Evolutionary conservation across 202 grass and related monocot species (phyloP), one percentile per base, ranked within the genome.

Genomic region (Saccharum hybrid): DNA sequence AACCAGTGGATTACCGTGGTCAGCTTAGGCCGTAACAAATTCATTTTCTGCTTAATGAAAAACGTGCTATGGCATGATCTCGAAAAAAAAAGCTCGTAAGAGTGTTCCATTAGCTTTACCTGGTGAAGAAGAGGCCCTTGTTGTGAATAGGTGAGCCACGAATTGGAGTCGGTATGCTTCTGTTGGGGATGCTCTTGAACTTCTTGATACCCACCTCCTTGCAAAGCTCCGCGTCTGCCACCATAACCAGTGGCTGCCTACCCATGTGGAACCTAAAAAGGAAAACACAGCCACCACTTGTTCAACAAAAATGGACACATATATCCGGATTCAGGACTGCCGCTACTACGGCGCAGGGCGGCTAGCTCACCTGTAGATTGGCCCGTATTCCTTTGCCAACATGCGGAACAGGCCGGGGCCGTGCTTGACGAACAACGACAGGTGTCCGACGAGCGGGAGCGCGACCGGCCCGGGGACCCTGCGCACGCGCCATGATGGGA

Each of bases 151-250:
- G 46, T 2, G 74, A 83, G 8, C 69, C 12, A 4, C 37, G 8
- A 4, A 82, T 72, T 0, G 89, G 81, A 2, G 59, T 34, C 10
- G 76, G 81, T 23, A 78, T 15, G 78, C 89, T 91, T 39, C 82
- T 49, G 22, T 91, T 91, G 0, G 66, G 26, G 4, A 85, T 56
- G 66, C 62, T 73, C 78, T 91, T 88, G 43, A 88, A 91, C 16
- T 85, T 91, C 61, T 85, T 91, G 45, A 91, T 88, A 7, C 85
- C 89, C 15, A 85, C 89, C 10, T 85, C 72, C 36, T n/a, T 88
- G 75, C 86, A 88, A 0, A 86, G 70, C 43, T 89, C 90, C 4
- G 90, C 8, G n/a, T 61, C 12, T 5, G 66, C 83, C 7, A 92
- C 64, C 19, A 88, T 62, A 5, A 92, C 40, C 16, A 88, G 16